Base-by-base conservation (phyloP, 192 early-diverging fungal genomes). In the Mortierella antarctica region DNA sequence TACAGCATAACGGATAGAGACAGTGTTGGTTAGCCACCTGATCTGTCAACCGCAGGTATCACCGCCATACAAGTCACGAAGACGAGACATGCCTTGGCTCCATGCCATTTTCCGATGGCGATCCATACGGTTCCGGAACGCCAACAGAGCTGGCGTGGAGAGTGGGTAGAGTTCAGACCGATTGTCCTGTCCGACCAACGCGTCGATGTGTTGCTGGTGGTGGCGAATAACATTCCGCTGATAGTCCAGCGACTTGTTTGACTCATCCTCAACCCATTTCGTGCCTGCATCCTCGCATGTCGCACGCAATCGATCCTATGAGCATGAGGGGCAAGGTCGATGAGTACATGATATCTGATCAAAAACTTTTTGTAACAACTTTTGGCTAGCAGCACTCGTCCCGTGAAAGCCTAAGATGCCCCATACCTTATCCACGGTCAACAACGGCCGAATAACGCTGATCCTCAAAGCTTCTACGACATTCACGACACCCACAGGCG, bases 111-210 rank as follows among this genome's bases (percentile, higher is more conserved):
- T 57, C 47, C 79, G 71, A 64, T 89, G 87, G 23, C 71, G 17
- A 53, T 84, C 55, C 86, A 89, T 89, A 14, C 85, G 82, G 13
- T 67, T 65, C 46, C 84, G 57, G 31, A 89, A 84, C 11, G 44
- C 57, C 39, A 77, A 56, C 39, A 81, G 62, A 13, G 79, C 47
- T 11, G 60, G 18, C 14, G 76, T 80, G 5, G 83, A 84, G 40
- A 87, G 60, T 10, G 70, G 70, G 39, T 60, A 15, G 21, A 74
- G 46, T 23, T n/a, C 13, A 13, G 62, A 59, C 0, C 50, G 41
- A 23, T 47, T 17, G 21, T 62, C 31, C 18, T 71, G 41, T 13
- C 63, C 41, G 2, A 53, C 14, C 5, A 20, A 13, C 31, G 15
- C 51, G 44, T 71, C 67, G 9, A 67, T 50, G 18, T 71, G 56